Conservation (phyloP, 768 basidiomycete genomes). For the Panaeolus papilionaceus region DNA sequence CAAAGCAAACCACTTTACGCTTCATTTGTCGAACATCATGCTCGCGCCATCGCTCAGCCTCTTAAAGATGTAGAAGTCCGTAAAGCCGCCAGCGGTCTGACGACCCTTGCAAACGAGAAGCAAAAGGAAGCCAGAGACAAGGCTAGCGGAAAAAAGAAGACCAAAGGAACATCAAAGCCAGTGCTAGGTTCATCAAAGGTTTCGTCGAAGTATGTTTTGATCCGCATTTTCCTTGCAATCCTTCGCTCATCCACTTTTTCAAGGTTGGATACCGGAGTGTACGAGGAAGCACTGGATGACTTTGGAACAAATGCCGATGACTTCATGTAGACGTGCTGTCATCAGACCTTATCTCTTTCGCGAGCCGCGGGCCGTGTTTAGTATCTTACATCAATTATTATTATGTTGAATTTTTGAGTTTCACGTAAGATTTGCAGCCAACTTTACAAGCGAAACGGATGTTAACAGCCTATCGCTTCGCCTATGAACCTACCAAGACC, state of each 20-base stretch:
- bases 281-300: slow-evolving; percentile 93
- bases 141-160: slow-evolving; percentile 89
- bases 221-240: neutral
- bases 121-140: slow-evolving; percentile 90
- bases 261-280: slow-evolving; percentile 80
- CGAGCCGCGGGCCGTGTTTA: neutral
- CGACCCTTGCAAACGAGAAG: slow-evolving; percentile 93
- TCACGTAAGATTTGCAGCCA: slow-evolving; percentile 2
- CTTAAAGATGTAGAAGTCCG: slow-evolving; percentile 92
- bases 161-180: slow-evolving; percentile 74
- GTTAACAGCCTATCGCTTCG: neutral
- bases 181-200: slow-evolving; percentile 75
- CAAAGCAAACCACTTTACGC: slow-evolving; percentile 84
- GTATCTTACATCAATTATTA: slow-evolving; percentile 11
- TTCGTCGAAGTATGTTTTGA: slow-evolving; percentile 57
- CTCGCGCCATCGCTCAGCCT: slow-evolving; percentile 73
- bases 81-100: slow-evolving; percentile 85
- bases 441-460: neutral
- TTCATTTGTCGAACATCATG: slow-evolving; percentile 84
- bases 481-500: neutral
- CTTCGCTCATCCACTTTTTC: slow-evolving; percentile 22
- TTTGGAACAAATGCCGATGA: slow-evolving; percentile 78
- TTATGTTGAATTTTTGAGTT: neutral
- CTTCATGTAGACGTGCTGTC: slow-evolving; percentile 77
- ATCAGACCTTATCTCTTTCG: neutral